Base-by-base conservation (phyloP, 1,284 basidiomycete species). In the Malassezia furfur region DNA sequence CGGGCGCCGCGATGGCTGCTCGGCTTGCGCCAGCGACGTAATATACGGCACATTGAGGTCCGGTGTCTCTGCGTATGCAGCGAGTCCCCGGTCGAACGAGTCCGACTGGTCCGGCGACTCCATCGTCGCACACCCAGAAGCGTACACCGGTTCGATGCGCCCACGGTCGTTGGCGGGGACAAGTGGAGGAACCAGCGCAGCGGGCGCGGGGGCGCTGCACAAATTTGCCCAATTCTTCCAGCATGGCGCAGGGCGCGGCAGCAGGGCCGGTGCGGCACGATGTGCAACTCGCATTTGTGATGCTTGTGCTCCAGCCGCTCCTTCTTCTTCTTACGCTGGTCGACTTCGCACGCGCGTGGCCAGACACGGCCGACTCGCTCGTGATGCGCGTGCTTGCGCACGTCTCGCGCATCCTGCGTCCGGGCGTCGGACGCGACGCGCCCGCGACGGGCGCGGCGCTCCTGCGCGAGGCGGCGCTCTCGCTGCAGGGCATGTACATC, bases 271-370 rank as follows among this genome's bases (percentile, higher is more conserved):
- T 37, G 4, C 22, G 34, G 39, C 55, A 57, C 22, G 32, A 17
- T 15, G 19, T 45, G 28, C 49, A 52, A 21, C 30, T 43, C n/a
- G 31, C 34, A 32, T 22, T 52, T 8, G 17, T 38, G 31, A 9
- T 39, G 40, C n/a, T 44, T 14, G 32, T 57, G 14, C 36, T 57
- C 10, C 55, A 57, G 44, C 55, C 55, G 30, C 15, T 30, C 10
- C 32, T 57, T 12, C 28, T 57, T 11, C 6, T 44, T 2, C 17
- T 57, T 7, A 30, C 50, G 5, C 17, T 57, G 14, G 46, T 57
- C n/a, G 55, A 57, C 45, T 52, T 52, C 21, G 45, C 45, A 11
- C 55, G 52, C 3, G 8, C 30, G 12, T 28, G 22, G 21, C 37
- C 37, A 14, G 30, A n/a, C 14, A 12, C 43, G 11, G 51, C 3